Evolutionary conservation across 345 rosid genomes (phyloP).

Genomic region (Conringia planisiliqua): DNA sequence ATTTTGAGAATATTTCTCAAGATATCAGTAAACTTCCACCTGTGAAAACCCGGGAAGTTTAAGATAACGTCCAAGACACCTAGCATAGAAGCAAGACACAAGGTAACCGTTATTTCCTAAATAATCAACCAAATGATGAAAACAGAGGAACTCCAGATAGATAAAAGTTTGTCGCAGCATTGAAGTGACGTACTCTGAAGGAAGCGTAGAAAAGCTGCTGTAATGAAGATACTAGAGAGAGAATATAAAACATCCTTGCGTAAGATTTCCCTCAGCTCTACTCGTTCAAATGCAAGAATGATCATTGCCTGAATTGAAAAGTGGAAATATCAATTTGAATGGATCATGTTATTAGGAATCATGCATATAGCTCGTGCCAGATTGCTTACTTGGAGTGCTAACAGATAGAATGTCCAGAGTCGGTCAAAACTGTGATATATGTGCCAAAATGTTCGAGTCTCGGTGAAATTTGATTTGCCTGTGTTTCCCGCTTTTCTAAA

Average conservation of each 20-base stretch:
- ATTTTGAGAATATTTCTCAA: constrained; percentile 72
- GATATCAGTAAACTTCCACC: constrained; percentile 84
- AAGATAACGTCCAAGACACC: constrained; percentile 84
- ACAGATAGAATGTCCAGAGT: constrained; percentile 84
- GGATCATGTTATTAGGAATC: background rate
- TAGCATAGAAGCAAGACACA: constrained; percentile 32
- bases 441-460: constrained; percentile 94
- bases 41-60: constrained; percentile 92
- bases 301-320: constrained; percentile 65
- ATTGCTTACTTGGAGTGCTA: constrained; percentile 77
- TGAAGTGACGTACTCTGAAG: constrained; percentile 63
- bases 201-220: constrained; percentile 86
- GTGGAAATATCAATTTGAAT: constrained; percentile 5
- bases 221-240: constrained; percentile 87
- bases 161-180: background rate
- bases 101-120: constrained; percentile 12
- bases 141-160: constrained; percentile 9
- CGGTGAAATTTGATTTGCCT: constrained; percentile 92
- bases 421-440: constrained; percentile 93
- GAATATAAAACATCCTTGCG: constrained; percentile 62
- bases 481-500: constrained; percentile 52
- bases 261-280: constrained; percentile 50
- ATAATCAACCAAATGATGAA: constrained; percentile 6
- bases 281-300: constrained; percentile 74
- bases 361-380: background rate